phyloP scores from a whole-genome alignment of 345 rosid species.

The Ceriops tagal region DNA sequence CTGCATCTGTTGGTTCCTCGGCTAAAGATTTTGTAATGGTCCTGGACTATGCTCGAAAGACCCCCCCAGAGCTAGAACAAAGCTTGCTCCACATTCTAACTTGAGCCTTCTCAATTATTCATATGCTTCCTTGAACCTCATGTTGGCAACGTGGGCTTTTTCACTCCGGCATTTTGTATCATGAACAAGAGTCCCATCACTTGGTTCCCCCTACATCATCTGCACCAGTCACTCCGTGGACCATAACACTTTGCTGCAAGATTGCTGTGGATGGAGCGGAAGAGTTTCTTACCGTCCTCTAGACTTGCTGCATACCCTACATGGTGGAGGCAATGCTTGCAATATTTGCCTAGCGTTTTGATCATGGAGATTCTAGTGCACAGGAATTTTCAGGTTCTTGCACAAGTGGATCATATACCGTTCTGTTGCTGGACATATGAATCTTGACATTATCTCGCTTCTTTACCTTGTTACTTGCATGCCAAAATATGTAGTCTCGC shows the following conservation, averaged over 20 bases:
- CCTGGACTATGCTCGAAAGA: conserved; percentile 29
- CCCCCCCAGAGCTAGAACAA: conserved; percentile 16
- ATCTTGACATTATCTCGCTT: background rate
- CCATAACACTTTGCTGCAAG: background rate
- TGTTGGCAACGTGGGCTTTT: background rate
- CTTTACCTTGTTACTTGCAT: background rate
- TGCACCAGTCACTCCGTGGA: background rate
- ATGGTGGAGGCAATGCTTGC: too few species aligned
- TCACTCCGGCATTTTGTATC: conserved; percentile 15
- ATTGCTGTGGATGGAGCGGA: background rate
- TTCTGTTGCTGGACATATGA: background rate
- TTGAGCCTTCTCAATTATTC: background rate
- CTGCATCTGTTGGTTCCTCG: conserved; percentile 24
- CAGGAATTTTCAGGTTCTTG: background rate
- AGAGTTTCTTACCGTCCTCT: too few species aligned
- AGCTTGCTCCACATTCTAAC: conserved; percentile 1
- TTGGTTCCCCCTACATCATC: background rate
- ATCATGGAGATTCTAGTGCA: background rate
- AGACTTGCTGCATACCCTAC: too few species aligned
- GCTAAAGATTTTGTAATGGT: conserved; percentile 33
- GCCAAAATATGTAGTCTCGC: background rate
- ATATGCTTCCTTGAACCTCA: conserved; percentile 7
- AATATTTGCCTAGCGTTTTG: background rate
- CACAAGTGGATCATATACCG: background rate
- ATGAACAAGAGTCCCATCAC: background rate